These are phyloP conservation scores for Pisolithus microcarpus DNA, from an alignment of 768 basidiomycete species.

Conservation along the genomic window DNA sequence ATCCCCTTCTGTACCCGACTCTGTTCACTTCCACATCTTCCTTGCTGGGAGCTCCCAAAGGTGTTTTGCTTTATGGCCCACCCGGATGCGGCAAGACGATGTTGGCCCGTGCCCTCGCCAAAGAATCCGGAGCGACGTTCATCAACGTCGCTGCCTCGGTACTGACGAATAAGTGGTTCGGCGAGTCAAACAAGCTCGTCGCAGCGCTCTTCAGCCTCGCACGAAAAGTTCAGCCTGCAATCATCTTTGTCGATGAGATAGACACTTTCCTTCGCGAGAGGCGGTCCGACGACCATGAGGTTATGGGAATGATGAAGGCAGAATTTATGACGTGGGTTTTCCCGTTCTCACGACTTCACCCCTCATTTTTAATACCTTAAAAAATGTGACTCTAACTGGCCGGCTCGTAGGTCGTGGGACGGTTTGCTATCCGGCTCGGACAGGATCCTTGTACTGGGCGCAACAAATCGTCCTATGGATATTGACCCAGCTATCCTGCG, in stretches of 20 bases:
- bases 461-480: constrained; percentile 92
- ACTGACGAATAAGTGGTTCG: constrained; percentile 78
- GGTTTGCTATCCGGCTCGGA: constrained; percentile 77
- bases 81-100: constrained; percentile 99
- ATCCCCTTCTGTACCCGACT: constrained; percentile 84
- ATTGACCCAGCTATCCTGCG: constrained; percentile 80
- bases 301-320: constrained; percentile 98
- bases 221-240: constrained; percentile 85
- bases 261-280: constrained; percentile 91
- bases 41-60: constrained; percentile 87
- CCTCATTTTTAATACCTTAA: no score
- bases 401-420: constrained; percentile 74
- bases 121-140: constrained; percentile 95
- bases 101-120: constrained; percentile 97
- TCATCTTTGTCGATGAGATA: constrained; percentile 99
- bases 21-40: constrained; percentile 78
- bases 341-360: constrained; percentile 1
- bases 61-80: constrained; percentile 91
- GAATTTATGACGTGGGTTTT: constrained; percentile 81
- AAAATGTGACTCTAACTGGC: no score
- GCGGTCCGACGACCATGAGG: constrained; percentile 87
- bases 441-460: constrained; percentile 85
- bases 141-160: constrained; percentile 79
- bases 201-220: constrained; percentile 92
- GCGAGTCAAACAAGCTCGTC: constrained; percentile 92